phyloP scores from a whole-genome alignment of 768 basidiomycete species.

The Calocybe indica region DNA sequence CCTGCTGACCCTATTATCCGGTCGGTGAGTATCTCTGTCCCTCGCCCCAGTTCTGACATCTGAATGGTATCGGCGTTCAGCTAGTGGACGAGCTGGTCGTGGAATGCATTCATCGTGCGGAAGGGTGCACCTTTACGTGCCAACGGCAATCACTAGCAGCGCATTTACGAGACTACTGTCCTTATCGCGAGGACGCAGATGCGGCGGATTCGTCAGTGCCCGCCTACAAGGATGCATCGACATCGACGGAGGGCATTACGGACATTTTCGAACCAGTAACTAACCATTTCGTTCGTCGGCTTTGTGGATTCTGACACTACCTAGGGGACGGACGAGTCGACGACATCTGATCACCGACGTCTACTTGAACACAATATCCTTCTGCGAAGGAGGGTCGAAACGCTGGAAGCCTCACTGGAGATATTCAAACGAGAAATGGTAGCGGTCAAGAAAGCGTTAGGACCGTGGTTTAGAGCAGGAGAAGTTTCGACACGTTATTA shows the following conservation, averaged over 20 bases:
- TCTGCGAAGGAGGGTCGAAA: constrained; percentile 52
- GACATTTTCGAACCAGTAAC: too few relatives aligned
- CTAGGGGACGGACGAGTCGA: too few relatives aligned
- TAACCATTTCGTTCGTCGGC: too few relatives aligned
- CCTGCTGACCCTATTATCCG: constrained; percentile 75
- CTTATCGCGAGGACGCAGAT: constrained; percentile 49
- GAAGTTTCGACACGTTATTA: constrained; percentile 1
- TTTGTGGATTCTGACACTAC: too few relatives aligned
- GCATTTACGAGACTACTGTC: constrained; percentile 61
- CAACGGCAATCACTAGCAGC: constrained; percentile 61
- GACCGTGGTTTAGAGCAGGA: constrained; percentile 34
- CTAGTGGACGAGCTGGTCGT: constrained; percentile 80
- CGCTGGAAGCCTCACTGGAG: constrained; percentile 50
- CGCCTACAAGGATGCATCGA: too few relatives aligned
- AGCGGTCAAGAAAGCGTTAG: constrained; percentile 49
- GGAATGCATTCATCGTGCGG: constrained; percentile 54
- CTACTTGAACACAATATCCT: constrained; percentile 61
- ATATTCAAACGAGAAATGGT: constrained; percentile 52
- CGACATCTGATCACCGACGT: not conserved
- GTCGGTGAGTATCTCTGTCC: constrained; percentile 42
- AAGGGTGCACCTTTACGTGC: constrained; percentile 58
- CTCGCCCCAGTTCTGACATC: not conserved
- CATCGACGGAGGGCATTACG: too few relatives aligned
- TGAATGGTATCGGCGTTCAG: constrained; percentile 25
- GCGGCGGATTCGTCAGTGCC: constrained; percentile 16